Conservation (phyloP, 768 basidiomycete species). For the Rhodotorula toruloides region DNA sequence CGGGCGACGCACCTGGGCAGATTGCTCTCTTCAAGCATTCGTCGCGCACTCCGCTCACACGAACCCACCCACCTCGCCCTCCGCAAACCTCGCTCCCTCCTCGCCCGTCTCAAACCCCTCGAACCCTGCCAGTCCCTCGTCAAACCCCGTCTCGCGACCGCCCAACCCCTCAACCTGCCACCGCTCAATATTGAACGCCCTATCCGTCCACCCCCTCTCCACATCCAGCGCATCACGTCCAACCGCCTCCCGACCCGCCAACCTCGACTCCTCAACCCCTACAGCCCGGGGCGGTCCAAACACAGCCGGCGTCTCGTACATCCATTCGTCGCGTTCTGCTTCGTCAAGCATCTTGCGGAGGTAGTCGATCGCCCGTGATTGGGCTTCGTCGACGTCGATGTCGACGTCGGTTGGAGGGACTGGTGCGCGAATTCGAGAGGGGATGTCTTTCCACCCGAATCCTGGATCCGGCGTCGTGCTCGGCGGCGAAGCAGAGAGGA, state of each 20-base stretch:
- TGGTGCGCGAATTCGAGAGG: too few relatives aligned
- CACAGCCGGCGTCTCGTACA: slow-evolving; percentile 4
- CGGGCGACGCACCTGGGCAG: too few relatives aligned
- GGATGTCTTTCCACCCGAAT: background rate
- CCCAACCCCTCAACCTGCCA: background rate
- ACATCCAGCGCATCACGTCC: too few relatives aligned
- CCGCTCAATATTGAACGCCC: slow-evolving; percentile 13
- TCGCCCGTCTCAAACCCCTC: too few relatives aligned
- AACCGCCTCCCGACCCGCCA: too few relatives aligned
- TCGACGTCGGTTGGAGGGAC: background rate
- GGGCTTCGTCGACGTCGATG: background rate
- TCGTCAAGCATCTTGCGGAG: slow-evolving; percentile 4
- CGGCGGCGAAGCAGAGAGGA: background rate
- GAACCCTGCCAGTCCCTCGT: too few relatives aligned
- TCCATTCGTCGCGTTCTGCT: slow-evolving; percentile 8
- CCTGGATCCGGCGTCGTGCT: background rate
- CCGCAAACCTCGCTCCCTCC: too few relatives aligned
- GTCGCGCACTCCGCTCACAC: too few relatives aligned
- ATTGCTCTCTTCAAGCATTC: too few relatives aligned
- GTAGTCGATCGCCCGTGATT: background rate
- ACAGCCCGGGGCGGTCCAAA: slow-evolving; percentile 2
- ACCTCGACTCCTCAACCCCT: background rate
- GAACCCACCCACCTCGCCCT: too few relatives aligned
- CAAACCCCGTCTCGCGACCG: background rate
- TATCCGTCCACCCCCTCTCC: slow-evolving; percentile 17